These are phyloP conservation scores for Vaccinium vitisidaea DNA, from an alignment of 148 eudicot species.

Conservation along the genomic window DNA sequence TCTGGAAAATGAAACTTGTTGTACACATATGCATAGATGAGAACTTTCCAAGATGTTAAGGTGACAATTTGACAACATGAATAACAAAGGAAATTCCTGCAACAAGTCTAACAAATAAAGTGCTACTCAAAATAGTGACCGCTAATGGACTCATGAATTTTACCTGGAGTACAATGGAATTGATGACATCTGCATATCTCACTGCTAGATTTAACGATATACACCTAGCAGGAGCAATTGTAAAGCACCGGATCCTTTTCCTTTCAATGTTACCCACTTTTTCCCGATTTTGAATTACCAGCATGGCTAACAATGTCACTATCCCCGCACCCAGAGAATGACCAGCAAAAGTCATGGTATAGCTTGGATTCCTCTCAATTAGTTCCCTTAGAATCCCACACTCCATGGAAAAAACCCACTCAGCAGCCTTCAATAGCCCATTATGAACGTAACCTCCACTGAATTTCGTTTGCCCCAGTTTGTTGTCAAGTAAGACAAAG, in stretches of 20 bases:
- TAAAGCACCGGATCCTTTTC: slow-evolving; percentile 76
- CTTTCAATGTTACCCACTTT: slow-evolving; percentile 71
- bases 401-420: slow-evolving; percentile 70
- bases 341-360: slow-evolving; percentile 88
- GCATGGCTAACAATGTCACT: slow-evolving; percentile 63
- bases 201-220: slow-evolving; percentile 91
- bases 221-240: slow-evolving; percentile 94
- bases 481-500: slow-evolving; percentile 71
- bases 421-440: slow-evolving; percentile 80
- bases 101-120: neutral
- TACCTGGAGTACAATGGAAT: slow-evolving; percentile 96
- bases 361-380: slow-evolving; percentile 50
- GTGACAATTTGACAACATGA: neutral
- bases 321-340: slow-evolving; percentile 96
- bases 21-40: neutral
- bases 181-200: slow-evolving; percentile 88
- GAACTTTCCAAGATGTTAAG: neutral
- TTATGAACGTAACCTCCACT: slow-evolving; percentile 95
- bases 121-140: neutral
- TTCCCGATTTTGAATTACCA: slow-evolving; percentile 65
- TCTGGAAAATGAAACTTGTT: neutral
- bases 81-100: neutral
- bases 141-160: neutral
- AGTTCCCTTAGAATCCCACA: slow-evolving; percentile 59
- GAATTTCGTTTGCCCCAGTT: slow-evolving; percentile 71